Evolutionary conservation across 805 yeast species (phyloP).

Genomic region (Wickerhamiella bombiphila): DNA sequence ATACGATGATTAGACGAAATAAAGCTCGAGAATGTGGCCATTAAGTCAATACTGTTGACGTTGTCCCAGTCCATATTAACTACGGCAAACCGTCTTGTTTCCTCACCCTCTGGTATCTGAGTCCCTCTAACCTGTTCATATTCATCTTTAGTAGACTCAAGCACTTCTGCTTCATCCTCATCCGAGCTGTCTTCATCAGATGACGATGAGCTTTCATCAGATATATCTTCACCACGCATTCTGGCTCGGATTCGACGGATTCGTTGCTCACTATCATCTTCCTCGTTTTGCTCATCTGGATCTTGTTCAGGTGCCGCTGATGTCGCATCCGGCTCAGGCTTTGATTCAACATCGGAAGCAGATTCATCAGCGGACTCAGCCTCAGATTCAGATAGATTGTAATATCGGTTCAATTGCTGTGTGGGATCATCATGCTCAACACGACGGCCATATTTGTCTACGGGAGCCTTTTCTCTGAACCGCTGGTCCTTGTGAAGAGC

Average conservation of each 20-base stretch:
- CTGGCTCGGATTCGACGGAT: slow-evolving; percentile 19
- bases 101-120: slow-evolving; percentile 76
- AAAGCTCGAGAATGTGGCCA: slow-evolving; percentile 80
- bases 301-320: slow-evolving; percentile 9
- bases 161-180: slow-evolving; percentile 12
- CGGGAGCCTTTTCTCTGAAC: slow-evolving; percentile 40
- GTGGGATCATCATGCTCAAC: slow-evolving; percentile 32
- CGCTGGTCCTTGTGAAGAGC: slow-evolving; percentile 43
- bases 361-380: slow-evolving; percentile 15
- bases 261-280: slow-evolving; percentile 7
- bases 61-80: slow-evolving; percentile 98
- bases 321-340: slow-evolving; percentile 1
- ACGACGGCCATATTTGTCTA: slow-evolving; percentile 81
- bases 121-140: slow-evolving; percentile 22
- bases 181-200: slow-evolving; percentile 13
- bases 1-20: slow-evolving; percentile 64
- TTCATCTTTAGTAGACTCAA: slow-evolving; percentile 19
- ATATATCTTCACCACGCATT: slow-evolving; percentile 26
- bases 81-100: slow-evolving; percentile 67
- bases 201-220: slow-evolving; percentile 12
- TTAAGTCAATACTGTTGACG: slow-evolving; percentile 67
- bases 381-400: slow-evolving; percentile 34
- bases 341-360: slow-evolving; percentile 11
- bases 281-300: slow-evolving; percentile 7
- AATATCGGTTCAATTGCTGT: slow-evolving; percentile 50